Conservation (phyloP, 1,284 basidiomycete genomes). For the Bondarzewia mesenterica region DNA sequence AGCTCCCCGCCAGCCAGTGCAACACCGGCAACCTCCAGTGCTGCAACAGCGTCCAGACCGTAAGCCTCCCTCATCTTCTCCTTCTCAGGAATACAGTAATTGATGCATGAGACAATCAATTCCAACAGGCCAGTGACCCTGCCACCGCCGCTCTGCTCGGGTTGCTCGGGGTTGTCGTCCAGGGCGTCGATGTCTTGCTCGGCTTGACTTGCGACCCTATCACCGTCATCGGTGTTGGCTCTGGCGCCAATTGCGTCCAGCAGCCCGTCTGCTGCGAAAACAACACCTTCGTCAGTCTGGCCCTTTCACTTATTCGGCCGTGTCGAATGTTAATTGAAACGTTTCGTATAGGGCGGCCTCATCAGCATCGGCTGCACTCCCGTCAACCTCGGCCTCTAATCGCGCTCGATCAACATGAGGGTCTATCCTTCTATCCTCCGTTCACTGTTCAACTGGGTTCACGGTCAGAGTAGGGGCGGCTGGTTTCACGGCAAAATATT, state of each 20-base stretch:
- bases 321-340: background rate
- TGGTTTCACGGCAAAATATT: too few species aligned
- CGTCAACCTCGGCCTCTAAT: slow-evolving; percentile 26
- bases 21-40: slow-evolving; percentile 22
- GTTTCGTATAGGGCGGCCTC: slow-evolving; percentile 22
- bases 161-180: slow-evolving; percentile 16
- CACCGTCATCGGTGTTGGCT: slow-evolving; percentile 12
- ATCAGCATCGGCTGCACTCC: slow-evolving; percentile 32
- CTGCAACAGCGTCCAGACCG: slow-evolving; percentile 16
- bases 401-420: too few species aligned
- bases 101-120: too few species aligned
- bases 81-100: too few species aligned
- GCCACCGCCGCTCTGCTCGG: slow-evolving; percentile 10
- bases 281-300: slow-evolving; percentile 16
- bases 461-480: too few species aligned
- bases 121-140: background rate
- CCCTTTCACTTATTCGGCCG: background rate
- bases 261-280: slow-evolving; percentile 23
- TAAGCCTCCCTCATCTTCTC: background rate
- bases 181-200: slow-evolving; percentile 13
- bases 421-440: too few species aligned
- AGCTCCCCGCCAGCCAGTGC: slow-evolving; percentile 15
- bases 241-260: slow-evolving; percentile 13
- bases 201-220: slow-evolving; percentile 20
- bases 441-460: too few species aligned